These are phyloP conservation scores for Monosporascus sp. DNA, from an alignment of 2,329 filamentous ascomycete genomes.

Conservation along the genomic window DNA sequence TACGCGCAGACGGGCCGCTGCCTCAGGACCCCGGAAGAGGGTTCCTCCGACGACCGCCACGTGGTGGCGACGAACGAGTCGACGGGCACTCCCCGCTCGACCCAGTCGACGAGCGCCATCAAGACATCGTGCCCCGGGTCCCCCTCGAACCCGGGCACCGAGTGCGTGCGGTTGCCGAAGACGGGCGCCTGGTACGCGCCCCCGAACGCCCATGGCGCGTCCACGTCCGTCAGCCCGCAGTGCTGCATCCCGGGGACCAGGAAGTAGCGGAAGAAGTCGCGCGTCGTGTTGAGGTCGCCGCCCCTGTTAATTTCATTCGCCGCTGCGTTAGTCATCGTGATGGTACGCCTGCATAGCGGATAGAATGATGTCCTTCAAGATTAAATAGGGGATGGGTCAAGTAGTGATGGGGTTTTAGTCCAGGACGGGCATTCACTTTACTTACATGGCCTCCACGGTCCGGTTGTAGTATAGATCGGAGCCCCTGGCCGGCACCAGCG, in stretches of 20 bases:
- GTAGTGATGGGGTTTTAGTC: no score
- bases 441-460: constrained; percentile 17
- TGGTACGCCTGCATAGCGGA: no score
- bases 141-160: constrained; percentile 27
- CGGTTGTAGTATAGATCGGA: constrained; percentile 29
- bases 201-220: constrained; percentile 37
- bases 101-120: constrained; percentile 32
- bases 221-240: constrained; percentile 31
- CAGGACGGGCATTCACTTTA: no score
- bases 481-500: constrained; percentile 32
- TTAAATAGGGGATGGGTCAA: no score
- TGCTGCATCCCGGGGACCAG: constrained; percentile 49
- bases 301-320: constrained; percentile 2
- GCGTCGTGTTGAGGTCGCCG: constrained; percentile 27
- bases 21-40: constrained; percentile 32
- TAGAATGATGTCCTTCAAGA: no score
- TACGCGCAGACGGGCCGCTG: constrained; percentile 41
- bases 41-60: constrained; percentile 21
- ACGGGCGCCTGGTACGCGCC: constrained; percentile 22
- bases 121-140: constrained; percentile 32
- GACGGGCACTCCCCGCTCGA: constrained; percentile 26
- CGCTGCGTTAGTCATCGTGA: no score
- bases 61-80: constrained; percentile 30
- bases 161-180: constrained; percentile 25
- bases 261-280: constrained; percentile 48